Base-by-base conservation (phyloP, 371 early-diverging fungal genomes). In the Fennellomyces sp. region DNA sequence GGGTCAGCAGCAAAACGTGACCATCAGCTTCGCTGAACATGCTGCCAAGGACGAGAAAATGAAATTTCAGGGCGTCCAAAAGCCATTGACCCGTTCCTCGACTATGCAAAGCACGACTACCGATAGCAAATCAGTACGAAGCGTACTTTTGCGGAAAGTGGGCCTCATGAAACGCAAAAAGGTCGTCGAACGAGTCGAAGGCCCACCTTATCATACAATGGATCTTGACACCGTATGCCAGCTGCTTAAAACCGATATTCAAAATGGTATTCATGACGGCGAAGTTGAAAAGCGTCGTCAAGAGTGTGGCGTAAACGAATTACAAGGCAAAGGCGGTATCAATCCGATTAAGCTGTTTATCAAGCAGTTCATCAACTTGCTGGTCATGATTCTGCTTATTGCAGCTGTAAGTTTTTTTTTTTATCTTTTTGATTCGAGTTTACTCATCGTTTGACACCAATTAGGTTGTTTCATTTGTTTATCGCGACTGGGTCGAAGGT, bases 351-450 rank as follows among this genome's bases (percentile, higher is more conserved):
- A 82, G 65, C 83, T 94, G 66, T 62, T 94, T 26, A 58, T 90
- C 65, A 80, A 82, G 27, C 94, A 95, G 64, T 68, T 94, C 42
- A 71, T 88, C 52, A 94, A 95, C 60, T 80, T 92, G 63, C 89
- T 95, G 93, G 88, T 92, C 12, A 58, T 94, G 10, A 88, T 95
- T 58, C 76, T 94, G 3, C 57, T 89, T 19, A 92, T 87, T 33
- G 91, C 94, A 13, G 81, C 91, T 68, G 80, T 79, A 70, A 68
- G 60, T 49, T 27, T 31, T 33, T 41, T 31, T 8, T 33, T 25
- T 19, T 4, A 26, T 26, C 2, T 4, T 33, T 55, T 35, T 13
- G 19, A 47, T 26, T 19, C 4, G 0, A 13, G 39, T 39, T 39
- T 13, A 0, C 5, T 21, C 2, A 10, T 27, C 10, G 23, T 30